phyloP scores from a whole-genome alignment of 2,329 filamentous ascomycete species.

The Verruconis gallopava region DNA sequence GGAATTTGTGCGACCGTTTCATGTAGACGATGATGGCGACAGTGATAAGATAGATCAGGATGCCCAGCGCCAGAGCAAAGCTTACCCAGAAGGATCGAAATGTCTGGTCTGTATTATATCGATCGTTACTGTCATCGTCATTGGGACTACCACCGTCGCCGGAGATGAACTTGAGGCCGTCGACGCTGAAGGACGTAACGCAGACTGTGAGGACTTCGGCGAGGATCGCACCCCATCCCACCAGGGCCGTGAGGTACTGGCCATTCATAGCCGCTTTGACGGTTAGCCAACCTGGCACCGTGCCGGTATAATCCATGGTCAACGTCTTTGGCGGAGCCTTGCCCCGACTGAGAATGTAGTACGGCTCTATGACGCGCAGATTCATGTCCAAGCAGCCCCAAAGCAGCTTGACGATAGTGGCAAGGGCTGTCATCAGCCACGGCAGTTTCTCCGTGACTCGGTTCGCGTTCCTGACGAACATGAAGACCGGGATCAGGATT shows the following conservation, averaged over 20 bases:
- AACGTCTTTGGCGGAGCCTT: conserved; percentile 53
- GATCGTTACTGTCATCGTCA: conserved; percentile 12
- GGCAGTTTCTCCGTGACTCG: conserved; percentile 48
- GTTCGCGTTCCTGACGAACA: conserved; percentile 44
- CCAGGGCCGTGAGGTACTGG: conserved; percentile 52
- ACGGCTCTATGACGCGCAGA: conserved; percentile 62
- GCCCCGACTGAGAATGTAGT: conserved; percentile 54
- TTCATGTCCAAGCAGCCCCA: conserved; percentile 59
- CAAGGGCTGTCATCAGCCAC: conserved; percentile 52
- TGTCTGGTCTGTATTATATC: conserved; percentile 28
- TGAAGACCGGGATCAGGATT: conserved; percentile 45
- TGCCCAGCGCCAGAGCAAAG: conserved; percentile 46
- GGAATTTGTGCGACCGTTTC: conserved; percentile 53
- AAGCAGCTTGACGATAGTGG: conserved; percentile 52
- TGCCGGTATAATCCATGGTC: conserved; percentile 59
- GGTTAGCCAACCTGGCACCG: conserved; percentile 54
- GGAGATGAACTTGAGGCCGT: conserved; percentile 46
- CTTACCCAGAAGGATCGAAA: conserved; percentile 53
- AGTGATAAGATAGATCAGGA: conserved; percentile 51
- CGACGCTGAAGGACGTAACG: conserved; percentile 52
- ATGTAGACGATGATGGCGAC: conserved; percentile 48
- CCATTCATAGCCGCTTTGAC: conserved; percentile 49
- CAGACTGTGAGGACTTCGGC: conserved; percentile 62
- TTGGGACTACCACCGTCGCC: conserved; percentile 15
- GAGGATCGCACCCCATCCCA: conserved; percentile 58